Conservation (phyloP, 768 basidiomycete species). For the Trametopsis cervina region DNA sequence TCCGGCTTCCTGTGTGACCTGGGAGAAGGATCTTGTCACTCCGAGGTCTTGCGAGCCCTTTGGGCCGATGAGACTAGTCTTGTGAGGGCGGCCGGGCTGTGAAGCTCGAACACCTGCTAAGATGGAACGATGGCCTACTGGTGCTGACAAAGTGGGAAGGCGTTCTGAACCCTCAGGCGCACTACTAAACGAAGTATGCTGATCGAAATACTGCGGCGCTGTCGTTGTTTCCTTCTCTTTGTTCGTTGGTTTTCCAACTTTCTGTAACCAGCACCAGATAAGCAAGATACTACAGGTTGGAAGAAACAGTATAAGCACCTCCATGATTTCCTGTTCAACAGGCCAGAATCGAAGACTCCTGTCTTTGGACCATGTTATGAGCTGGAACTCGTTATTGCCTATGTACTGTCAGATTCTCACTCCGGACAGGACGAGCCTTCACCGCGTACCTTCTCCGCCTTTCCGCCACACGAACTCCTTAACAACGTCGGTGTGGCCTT, state of each 20-base stretch:
- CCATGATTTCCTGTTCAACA: conserved; percentile 60
- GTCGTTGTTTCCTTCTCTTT: conserved; percentile 6
- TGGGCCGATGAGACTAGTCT: conserved; percentile 5
- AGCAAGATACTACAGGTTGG: not conserved
- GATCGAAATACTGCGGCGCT: conserved; percentile 15
- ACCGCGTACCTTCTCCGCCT: conserved; percentile 42
- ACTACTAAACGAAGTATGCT: conserved; percentile 46
- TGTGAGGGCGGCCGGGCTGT: conserved; percentile 24
- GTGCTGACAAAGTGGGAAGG: conserved; percentile 53
- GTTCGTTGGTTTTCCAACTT: conserved; percentile 16
- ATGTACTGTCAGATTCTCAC: not conserved
- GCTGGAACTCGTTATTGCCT: conserved; percentile 47
- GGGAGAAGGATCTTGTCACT: conserved; percentile 26
- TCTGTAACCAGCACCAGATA: conserved; percentile 13
- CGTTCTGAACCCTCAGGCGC: conserved; percentile 29
- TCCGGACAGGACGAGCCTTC: not conserved
- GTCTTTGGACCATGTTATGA: conserved; percentile 85
- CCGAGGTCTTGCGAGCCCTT: conserved; percentile 8
- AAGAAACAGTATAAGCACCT: conserved; percentile 34
- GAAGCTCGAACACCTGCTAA: conserved; percentile 65
- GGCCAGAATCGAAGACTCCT: conserved; percentile 91
- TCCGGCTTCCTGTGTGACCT: conserved; percentile 15
- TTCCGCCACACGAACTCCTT: conserved; percentile 98
- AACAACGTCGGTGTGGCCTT: conserved; percentile 88
- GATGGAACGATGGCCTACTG: conserved; percentile 59